A percentile compares a stretch with the other conserved stretches of the same genome.
phyloP scores from a whole-genome alignment of 305 asterid species.

The Solanum hybrid region DNA sequence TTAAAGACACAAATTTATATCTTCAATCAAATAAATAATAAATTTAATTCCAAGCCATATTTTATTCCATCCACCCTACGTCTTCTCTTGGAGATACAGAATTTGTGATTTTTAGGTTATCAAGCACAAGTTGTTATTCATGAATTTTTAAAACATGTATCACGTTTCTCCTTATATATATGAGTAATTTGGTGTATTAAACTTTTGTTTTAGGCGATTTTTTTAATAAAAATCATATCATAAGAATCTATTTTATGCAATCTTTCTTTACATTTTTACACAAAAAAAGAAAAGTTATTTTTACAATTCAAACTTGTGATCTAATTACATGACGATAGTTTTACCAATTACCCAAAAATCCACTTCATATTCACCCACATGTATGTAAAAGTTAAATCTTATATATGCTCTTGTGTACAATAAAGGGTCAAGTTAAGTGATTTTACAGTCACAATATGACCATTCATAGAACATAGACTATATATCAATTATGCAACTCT shows the following conservation, averaged over 20 bases:
- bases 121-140: background rate
- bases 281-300: background rate
- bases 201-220: background rate
- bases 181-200: background rate
- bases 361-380: background rate
- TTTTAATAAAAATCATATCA: too few species aligned
- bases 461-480: background rate
- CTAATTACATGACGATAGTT: background rate
- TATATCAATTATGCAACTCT: background rate
- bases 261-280: background rate
- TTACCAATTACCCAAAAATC: background rate
- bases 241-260: background rate
- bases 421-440: background rate
- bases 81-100: background rate
- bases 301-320: background rate
- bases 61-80: background rate
- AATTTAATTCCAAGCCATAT: background rate
- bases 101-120: background rate
- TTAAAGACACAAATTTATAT: too few species aligned
- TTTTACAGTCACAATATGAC: slow-evolving; percentile 1
- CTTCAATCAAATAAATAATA: too few species aligned
- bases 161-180: background rate
- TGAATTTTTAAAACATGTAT: background rate
- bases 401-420: background rate
- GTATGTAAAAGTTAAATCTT: background rate